These are phyloP conservation scores for Calonectria henricotiae DNA, from an alignment of 2,329 filamentous ascomycete species.

Conservation along the genomic window DNA sequence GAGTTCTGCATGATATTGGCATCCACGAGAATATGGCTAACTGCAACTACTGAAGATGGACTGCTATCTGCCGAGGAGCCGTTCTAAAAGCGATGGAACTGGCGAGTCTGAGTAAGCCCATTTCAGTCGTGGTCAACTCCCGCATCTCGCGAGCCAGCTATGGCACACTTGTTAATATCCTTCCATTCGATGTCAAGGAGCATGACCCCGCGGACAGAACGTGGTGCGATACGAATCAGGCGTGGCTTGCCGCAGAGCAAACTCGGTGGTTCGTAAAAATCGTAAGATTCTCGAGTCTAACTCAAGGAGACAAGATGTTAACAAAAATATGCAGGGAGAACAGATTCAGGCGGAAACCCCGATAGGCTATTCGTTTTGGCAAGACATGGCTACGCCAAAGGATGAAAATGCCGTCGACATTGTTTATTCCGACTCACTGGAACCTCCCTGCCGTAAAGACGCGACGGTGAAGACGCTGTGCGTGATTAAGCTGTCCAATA, in stretches of 20 bases:
- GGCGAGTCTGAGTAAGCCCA: slow-evolving; percentile 6
- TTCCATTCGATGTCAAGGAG: slow-evolving; percentile 36
- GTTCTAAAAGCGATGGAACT: slow-evolving; percentile 50
- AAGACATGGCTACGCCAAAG: slow-evolving; percentile 19
- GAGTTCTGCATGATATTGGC: slow-evolving; percentile 41
- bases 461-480: slow-evolving; percentile 43
- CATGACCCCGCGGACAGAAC: slow-evolving; percentile 46
- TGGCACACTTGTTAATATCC: slow-evolving; percentile 41
- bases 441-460: slow-evolving; percentile 35
- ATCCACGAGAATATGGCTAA: not conserved
- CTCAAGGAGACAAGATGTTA: not conserved
- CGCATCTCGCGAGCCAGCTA: slow-evolving; percentile 55
- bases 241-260: slow-evolving; percentile 49
- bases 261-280: slow-evolving; percentile 54
- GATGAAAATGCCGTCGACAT: slow-evolving; percentile 37
- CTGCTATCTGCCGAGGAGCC: slow-evolving; percentile 57
- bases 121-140: slow-evolving; percentile 47
- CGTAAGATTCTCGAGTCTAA: slow-evolving; percentile 31
- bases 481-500: slow-evolving; percentile 38
- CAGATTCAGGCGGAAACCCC: slow-evolving; percentile 37
- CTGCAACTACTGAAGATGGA: slow-evolving; percentile 52
- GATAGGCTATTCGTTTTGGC: slow-evolving; percentile 32
- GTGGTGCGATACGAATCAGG: slow-evolving; percentile 35
- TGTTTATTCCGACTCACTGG: slow-evolving; percentile 30
- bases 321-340: slow-evolving; percentile 37